Conservation (phyloP, 2,329 filamentous ascomycete genomes). For the Sclerotinia subarctica region DNA sequence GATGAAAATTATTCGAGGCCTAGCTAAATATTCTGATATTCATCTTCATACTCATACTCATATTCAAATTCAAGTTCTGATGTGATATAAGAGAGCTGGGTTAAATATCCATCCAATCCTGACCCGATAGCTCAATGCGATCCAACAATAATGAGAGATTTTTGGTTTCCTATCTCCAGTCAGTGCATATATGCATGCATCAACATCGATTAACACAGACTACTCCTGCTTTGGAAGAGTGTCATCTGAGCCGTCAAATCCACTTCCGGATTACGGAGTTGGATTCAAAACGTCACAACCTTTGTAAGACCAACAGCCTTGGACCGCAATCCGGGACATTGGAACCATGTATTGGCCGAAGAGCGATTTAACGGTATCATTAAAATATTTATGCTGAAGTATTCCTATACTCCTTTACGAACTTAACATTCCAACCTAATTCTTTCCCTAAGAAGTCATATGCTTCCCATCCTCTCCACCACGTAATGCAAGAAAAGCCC, state of each 20-base stretch:
- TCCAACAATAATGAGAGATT: background rate
- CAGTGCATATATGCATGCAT: background rate
- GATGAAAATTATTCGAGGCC: background rate
- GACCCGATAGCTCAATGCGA: background rate
- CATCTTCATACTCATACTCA: background rate
- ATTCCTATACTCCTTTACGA: constrained; percentile 10
- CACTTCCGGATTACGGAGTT: background rate
- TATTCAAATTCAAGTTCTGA: background rate
- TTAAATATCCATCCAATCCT: background rate
- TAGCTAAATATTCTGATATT: background rate
- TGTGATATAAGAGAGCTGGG: background rate
- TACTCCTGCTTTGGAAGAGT: background rate
- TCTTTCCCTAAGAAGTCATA: constrained; percentile 27
- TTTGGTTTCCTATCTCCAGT: background rate
- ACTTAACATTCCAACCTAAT: constrained; percentile 7
- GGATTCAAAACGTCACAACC: background rate
- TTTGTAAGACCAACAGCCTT: background rate
- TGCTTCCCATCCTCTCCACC: constrained; percentile 73
- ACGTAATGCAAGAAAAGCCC: constrained; percentile 82
- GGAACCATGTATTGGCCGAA: background rate
- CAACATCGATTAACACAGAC: background rate
- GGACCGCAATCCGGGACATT: background rate
- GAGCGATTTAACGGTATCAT: constrained; percentile 15
- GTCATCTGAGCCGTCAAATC: background rate
- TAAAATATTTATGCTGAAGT: constrained; percentile 22